These are phyloP conservation scores for Volutella citrinella DNA, from an alignment of 2,329 filamentous ascomycete genomes.

Conservation along the genomic window DNA sequence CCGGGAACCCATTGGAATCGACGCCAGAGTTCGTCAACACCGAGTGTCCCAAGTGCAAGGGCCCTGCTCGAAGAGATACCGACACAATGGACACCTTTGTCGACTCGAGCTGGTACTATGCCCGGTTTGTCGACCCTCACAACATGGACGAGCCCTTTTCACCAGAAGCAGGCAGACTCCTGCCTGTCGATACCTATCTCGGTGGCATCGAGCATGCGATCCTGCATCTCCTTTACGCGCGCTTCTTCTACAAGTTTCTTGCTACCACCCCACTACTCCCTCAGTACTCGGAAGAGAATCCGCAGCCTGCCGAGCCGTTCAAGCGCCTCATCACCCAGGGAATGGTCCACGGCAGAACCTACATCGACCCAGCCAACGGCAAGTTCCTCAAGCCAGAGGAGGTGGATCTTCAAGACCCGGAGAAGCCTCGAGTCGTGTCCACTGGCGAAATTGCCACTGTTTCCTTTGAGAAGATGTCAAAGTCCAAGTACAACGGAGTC, in stretches of 20 bases:
- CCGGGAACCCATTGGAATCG: slow-evolving; percentile 74
- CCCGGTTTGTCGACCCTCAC: slow-evolving; percentile 71
- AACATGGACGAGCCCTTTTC: slow-evolving; percentile 63
- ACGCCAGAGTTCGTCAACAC: slow-evolving; percentile 73
- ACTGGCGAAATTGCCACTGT: slow-evolving; percentile 58
- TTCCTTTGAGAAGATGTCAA: slow-evolving; percentile 89
- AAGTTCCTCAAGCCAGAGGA: slow-evolving; percentile 76
- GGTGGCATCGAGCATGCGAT: slow-evolving; percentile 91
- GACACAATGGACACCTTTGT: slow-evolving; percentile 98
- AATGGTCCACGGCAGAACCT: slow-evolving; percentile 90
- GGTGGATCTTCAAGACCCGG: slow-evolving; percentile 59
- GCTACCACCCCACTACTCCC: slow-evolving; percentile 52
- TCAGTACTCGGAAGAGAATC: slow-evolving; percentile 30
- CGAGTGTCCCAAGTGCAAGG: slow-evolving; percentile 69
- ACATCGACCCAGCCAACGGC: slow-evolving; percentile 69
- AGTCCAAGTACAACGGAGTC: slow-evolving; percentile 90
- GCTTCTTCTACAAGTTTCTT: slow-evolving; percentile 88
- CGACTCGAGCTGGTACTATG: slow-evolving; percentile 92
- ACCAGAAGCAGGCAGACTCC: slow-evolving; percentile 51
- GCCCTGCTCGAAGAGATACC: slow-evolving; percentile 74
- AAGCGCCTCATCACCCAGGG: slow-evolving; percentile 80
- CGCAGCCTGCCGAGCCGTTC: slow-evolving; percentile 67
- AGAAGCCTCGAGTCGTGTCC: slow-evolving; percentile 57
- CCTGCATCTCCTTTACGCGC: slow-evolving; percentile 81
- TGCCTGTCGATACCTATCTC: slow-evolving; percentile 85